Conservation (phyloP, 805 yeast genomes). For the Ogataea naganishii region DNA sequence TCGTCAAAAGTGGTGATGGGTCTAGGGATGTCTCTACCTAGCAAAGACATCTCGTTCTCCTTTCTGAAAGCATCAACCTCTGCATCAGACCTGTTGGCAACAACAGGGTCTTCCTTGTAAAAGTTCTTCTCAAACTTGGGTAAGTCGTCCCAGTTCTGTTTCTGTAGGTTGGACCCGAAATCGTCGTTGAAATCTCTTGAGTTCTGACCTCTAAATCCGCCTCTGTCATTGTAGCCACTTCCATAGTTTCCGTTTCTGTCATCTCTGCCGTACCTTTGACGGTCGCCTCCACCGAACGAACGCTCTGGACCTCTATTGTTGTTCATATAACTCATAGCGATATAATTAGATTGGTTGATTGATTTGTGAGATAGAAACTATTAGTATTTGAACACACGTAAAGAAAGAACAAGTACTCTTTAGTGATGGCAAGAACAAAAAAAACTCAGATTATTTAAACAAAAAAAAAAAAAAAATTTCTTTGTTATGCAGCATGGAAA, state of each 20-base stretch:
- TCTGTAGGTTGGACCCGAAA: slow-evolving; percentile 47
- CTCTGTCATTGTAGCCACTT: slow-evolving; percentile 26
- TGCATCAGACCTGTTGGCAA: slow-evolving; percentile 61
- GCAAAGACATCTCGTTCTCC: slow-evolving; percentile 76
- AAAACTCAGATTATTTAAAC: slow-evolving; percentile 1
- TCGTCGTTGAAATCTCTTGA: slow-evolving; percentile 25
- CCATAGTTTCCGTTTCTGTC: slow-evolving; percentile 25
- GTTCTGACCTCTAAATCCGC: slow-evolving; percentile 27
- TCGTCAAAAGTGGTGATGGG: slow-evolving; percentile 91
- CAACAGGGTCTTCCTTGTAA: slow-evolving; percentile 77
- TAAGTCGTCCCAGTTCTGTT: slow-evolving; percentile 79
- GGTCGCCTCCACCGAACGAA: slow-evolving; percentile 30
- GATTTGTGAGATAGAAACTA: not conserved
- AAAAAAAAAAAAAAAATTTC: slow-evolving; percentile 4
- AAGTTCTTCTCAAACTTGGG: slow-evolving; percentile 94
- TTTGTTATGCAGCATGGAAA: slow-evolving; percentile 3
- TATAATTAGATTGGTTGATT: not conserved
- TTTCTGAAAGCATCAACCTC: slow-evolving; percentile 74
- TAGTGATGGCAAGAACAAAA: slow-evolving; percentile 2
- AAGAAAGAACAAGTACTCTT: too few species aligned
- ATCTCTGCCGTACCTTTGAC: slow-evolving; percentile 26
- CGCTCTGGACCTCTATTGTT: slow-evolving; percentile 24
- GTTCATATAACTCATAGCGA: slow-evolving; percentile 36
- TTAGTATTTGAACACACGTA: too few species aligned
- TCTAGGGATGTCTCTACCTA: slow-evolving; percentile 83